These are phyloP conservation scores for Paracorniculantispora psalliotae DNA, from an alignment of 2,329 filamentous ascomycete species.

Conservation along the genomic window DNA sequence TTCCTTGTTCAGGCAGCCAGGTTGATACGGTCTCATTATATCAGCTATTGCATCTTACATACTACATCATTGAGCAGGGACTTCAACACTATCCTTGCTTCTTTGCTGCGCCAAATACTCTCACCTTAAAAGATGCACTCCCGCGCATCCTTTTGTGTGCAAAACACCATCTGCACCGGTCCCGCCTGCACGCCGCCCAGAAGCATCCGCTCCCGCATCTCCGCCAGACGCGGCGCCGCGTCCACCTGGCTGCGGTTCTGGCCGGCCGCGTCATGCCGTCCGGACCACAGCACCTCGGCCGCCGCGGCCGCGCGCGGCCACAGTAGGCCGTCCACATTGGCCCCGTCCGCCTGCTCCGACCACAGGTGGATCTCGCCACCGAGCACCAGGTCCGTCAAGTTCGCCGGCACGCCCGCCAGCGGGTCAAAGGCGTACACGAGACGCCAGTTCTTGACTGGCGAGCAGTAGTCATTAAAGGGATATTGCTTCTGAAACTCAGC, in stretches of 20 bases:
- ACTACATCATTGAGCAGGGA: no score
- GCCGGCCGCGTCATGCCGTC: constrained; percentile 60
- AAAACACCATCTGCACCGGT: constrained; percentile 67
- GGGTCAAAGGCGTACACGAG: constrained; percentile 79
- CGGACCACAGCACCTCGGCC: constrained; percentile 76
- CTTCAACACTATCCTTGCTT: not conserved
- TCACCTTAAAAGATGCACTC: not conserved
- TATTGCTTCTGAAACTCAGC: constrained; percentile 50
- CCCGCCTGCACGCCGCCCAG: constrained; percentile 54
- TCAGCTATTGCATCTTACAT: no score
- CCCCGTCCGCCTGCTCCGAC: constrained; percentile 69
- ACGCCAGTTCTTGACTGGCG: constrained; percentile 75
- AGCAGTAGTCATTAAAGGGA: constrained; percentile 78
- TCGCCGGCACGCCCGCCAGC: constrained; percentile 53
- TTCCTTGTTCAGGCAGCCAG: no score
- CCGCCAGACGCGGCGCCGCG: constrained; percentile 63
- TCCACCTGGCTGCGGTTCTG: constrained; percentile 66
- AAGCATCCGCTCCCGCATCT: constrained; percentile 73
- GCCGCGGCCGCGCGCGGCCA: constrained; percentile 74
- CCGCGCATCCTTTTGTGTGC: constrained; percentile 45
- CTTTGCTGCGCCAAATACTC: no score
- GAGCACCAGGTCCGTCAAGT: constrained; percentile 61
- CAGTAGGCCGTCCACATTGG: constrained; percentile 67
- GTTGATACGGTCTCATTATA: no score
- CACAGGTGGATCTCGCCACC: constrained; percentile 81